These are phyloP conservation scores for Penicillium tannophilum DNA, from an alignment of 495 filamentous ascomycete species.

Conservation along the genomic window DNA sequence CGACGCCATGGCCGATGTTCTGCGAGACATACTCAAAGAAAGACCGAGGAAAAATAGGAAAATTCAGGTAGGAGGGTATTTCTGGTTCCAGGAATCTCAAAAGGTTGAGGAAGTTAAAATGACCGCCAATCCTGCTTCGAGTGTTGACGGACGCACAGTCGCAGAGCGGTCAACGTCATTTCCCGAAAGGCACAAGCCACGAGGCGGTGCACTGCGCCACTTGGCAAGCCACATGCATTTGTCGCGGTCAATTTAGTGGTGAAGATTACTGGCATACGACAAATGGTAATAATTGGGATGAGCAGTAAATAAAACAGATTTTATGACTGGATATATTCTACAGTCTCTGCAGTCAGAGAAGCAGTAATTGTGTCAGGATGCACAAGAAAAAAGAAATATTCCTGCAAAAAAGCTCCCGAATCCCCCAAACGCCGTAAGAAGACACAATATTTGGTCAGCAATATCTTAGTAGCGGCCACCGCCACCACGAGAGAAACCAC, in stretches of 20 bases:
- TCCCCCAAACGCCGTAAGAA: slow-evolving; percentile 56
- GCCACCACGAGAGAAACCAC: slow-evolving; percentile 33
- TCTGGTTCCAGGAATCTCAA: not conserved
- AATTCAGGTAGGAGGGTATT: slow-evolving; percentile 1
- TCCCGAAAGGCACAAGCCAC: slow-evolving; percentile 18
- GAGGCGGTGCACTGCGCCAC: slow-evolving; percentile 39
- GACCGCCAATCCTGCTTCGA: slow-evolving; percentile 30
- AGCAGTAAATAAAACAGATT: slow-evolving; percentile 13
- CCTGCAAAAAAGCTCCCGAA: slow-evolving; percentile 49
- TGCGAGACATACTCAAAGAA: slow-evolving; percentile 48
- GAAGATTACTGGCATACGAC: not conserved
- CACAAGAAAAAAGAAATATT: slow-evolving; percentile 47
- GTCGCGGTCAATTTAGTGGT: not conserved
- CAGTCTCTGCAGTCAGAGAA: slow-evolving; percentile 38
- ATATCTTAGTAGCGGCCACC: slow-evolving; percentile 36
- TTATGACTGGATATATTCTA: slow-evolving; percentile 42
- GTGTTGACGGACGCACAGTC: slow-evolving; percentile 44
- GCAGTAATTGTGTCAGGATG: slow-evolving; percentile 41
- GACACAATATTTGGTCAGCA: slow-evolving; percentile 40
- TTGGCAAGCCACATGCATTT: slow-evolving; percentile 26
- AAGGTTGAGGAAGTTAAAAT: slow-evolving; percentile 27
- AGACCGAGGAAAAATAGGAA: slow-evolving; percentile 8
- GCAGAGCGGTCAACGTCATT: slow-evolving; percentile 46
- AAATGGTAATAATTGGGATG: not conserved
- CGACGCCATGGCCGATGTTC: slow-evolving; percentile 45